Evolutionary conservation across 2,329 filamentous ascomycete species (phyloP), one percentile per base, ranked within the genome.

Genomic region (Sclerotinia minor): DNA sequence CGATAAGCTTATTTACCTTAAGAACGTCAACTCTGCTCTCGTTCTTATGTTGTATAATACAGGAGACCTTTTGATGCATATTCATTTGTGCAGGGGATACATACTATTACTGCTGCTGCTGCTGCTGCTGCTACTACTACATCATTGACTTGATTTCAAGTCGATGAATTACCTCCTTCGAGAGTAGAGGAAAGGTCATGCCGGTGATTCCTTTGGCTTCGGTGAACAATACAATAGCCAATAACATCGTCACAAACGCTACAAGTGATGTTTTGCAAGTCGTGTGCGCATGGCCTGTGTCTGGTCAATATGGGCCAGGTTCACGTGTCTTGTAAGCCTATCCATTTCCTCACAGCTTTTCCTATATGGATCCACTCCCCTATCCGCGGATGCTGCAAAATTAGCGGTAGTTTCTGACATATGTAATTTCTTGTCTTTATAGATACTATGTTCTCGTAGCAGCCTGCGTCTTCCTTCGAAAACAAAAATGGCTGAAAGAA

Each of bases 391-490:
- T 8, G 15, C 41, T 32, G 5, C 41, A 38, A 58, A 19, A 19
- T 47, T 38, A 17, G 6, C 5, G 24, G 24, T 19, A 38, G 44
- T 11, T 65, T 5, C 52, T 65, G 24, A 45, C 35, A 21, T 57
- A 38, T 29, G 5, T 6, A 29, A 58, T 47, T 67, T 53, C 50
- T 45, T 47, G 24, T 13, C 8, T 24, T 45, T 47, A 35, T 69
- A 86, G 85, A 69, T 88, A 89, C 75, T 90, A 91, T 74, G 81
- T 85, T 54, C 82, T 90, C 1, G 83, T 90, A 61, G 82, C 84
- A 60, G 82, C 86, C 2, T 90, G 87, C 72, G 81, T 90, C 4
- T 76, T 90, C 59, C 87, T 85, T n/a, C 81, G 86, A 60, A 87
- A 85, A 71, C 78, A 79, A 38, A 83, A 86, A 76, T 89, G 86